These are phyloP conservation scores for Melampsora larici-populina DNA, from an alignment of 1,284 basidiomycete species.

Conservation along the genomic window DNA sequence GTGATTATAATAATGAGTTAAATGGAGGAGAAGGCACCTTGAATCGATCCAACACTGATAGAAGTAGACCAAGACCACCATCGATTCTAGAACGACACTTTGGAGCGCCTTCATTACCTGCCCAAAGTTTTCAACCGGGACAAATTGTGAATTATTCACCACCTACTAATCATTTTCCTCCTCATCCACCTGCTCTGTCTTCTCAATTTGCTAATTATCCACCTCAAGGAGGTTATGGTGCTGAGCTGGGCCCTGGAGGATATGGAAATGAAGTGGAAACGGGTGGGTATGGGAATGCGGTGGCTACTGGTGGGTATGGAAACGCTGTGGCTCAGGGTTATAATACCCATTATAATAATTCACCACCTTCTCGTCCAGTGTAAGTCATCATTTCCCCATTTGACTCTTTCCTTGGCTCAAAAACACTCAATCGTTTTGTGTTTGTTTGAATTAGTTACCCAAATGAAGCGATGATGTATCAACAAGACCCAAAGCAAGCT, in stretches of 20 bases:
- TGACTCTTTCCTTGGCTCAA: neutral
- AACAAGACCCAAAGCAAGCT: too few relatives aligned
- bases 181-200: conserved; percentile 16
- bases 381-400: neutral
- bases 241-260: neutral
- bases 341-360: too few relatives aligned
- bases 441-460: too few relatives aligned
- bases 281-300: too few relatives aligned
- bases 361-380: too few relatives aligned
- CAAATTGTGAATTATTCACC: conserved; percentile 11
- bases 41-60: neutral
- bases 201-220: conserved; percentile 5
- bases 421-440: too few relatives aligned
- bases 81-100: conserved; percentile 27
- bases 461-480: too few relatives aligned
- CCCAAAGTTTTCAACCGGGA: conserved; percentile 21
- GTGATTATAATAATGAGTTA: neutral
- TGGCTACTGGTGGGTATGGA: too few relatives aligned
- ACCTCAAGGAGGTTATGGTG: neutral
- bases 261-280: too few relatives aligned
- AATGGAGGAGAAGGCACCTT: neutral
- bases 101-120: neutral
- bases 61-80: conserved; percentile 6
- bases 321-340: too few relatives aligned
- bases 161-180: neutral